A percentile compares a stretch with the other conserved stretches of the same genome.
Evolutionary conservation across 202 grass and related monocot genomes (phyloP).

Genomic region (Cymbopogon flexuosus): DNA sequence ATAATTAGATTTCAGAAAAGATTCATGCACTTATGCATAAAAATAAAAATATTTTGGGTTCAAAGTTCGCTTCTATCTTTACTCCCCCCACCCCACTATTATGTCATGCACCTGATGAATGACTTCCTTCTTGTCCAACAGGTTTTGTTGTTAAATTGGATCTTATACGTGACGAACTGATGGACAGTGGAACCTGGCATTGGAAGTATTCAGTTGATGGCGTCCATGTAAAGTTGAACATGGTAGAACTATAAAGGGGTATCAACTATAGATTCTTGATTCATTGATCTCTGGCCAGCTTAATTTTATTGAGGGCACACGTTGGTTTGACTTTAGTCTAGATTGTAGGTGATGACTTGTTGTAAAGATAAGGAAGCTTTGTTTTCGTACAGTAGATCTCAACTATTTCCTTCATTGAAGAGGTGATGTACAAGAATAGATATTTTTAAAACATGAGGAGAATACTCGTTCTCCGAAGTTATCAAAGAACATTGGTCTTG

Average conservation of each 20-base stretch:
- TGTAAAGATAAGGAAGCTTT: constrained; percentile 27
- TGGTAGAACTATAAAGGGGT: constrained; percentile 55
- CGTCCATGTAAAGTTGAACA: constrained; percentile 62
- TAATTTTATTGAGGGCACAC: neutral
- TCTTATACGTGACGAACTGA: constrained; percentile 44
- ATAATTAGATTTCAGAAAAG: neutral
- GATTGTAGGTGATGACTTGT: constrained; percentile 28
- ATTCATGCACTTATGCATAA: neutral
- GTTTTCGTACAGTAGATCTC: constrained; percentile 17
- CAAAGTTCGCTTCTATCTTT: neutral
- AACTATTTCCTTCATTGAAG: constrained; percentile 7
- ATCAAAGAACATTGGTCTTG: neutral
- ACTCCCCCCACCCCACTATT: neutral
- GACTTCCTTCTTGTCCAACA: constrained; percentile 29
- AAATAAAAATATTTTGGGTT: neutral
- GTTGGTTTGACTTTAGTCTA: constrained; percentile 32
- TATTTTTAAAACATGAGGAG: constrained; percentile 32
- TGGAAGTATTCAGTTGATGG: constrained; percentile 68
- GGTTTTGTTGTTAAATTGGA: constrained; percentile 64
- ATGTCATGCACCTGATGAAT: constrained; percentile 1
- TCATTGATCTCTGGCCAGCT: constrained; percentile 44
- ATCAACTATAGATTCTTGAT: constrained; percentile 47
- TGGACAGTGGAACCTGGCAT: constrained; percentile 68
- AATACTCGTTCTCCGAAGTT: constrained; percentile 28
- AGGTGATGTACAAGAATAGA: constrained; percentile 23